Conservation (phyloP, 805 yeast genomes). For the Suhomyces vadensis region DNA sequence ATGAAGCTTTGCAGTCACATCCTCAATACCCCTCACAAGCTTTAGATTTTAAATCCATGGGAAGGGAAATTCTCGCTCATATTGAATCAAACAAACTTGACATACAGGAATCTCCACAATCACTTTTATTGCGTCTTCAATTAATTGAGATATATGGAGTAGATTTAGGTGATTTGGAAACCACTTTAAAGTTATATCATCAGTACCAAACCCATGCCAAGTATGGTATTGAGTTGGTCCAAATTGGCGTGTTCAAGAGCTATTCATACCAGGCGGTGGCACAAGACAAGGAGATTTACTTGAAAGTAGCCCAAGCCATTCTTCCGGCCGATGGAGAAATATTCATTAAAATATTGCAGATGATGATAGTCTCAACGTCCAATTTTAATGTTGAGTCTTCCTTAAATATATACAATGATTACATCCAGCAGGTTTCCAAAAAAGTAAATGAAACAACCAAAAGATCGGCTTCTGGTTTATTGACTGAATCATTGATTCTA, state of each 20-base stretch:
- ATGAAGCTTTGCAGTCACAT: not conserved
- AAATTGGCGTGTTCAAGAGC: constrained; percentile 40
- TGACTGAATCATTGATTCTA: constrained; percentile 50
- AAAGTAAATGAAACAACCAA: constrained; percentile 27
- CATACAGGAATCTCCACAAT: constrained; percentile 24
- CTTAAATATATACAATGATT: constrained; percentile 47
- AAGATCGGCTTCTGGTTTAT: constrained; percentile 43
- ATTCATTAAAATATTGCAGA: constrained; percentile 38
- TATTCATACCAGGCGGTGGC: constrained; percentile 43
- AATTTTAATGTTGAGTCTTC: constrained; percentile 40
- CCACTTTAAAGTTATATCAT: constrained; percentile 40
- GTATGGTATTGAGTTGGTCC: constrained; percentile 42
- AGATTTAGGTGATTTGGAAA: constrained; percentile 25
- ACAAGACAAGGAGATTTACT: constrained; percentile 25
- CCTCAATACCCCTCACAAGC: not conserved
- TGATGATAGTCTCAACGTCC: constrained; percentile 43
- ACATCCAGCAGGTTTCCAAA: constrained; percentile 38
- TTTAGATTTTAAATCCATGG: not conserved
- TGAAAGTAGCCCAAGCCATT: constrained; percentile 42
- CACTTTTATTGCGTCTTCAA: constrained; percentile 32
- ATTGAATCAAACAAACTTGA: constrained; percentile 27
- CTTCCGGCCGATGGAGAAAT: constrained; percentile 25
- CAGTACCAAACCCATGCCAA: constrained; percentile 39
- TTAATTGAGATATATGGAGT: constrained; percentile 37
- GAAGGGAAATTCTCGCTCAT: constrained; percentile 15